Conservation (phyloP, 148 eudicot species). For the Rhododendron henanense region DNA sequence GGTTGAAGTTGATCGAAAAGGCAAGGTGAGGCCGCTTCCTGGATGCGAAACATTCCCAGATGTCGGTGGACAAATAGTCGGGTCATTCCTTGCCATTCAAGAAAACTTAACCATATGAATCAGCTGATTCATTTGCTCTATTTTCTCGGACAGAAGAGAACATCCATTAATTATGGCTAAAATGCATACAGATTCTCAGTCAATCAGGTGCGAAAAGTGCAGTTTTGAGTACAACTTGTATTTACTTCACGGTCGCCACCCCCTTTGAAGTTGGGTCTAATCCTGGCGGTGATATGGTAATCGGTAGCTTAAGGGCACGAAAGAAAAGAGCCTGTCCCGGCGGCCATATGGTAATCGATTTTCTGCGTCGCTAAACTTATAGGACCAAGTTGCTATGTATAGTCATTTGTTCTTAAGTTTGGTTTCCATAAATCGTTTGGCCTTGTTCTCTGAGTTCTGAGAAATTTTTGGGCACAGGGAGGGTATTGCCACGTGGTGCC, state of each 20-base stretch:
- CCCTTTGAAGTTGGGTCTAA: background rate
- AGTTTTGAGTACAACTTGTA: background rate
- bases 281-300: background rate
- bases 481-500: no score
- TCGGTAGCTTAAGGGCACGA: background rate
- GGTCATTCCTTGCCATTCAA: slow-evolving; percentile 81
- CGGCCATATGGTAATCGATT: background rate
- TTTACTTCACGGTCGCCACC: background rate
- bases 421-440: background rate
- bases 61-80: slow-evolving; percentile 78
- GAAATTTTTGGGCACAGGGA: background rate
- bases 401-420: background rate
- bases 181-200: background rate
- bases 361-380: background rate
- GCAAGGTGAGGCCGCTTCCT: slow-evolving; percentile 65
- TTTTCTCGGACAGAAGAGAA: background rate
- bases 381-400: background rate
- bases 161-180: background rate
- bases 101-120: slow-evolving; percentile 69
- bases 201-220: background rate
- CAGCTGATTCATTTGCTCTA: background rate
- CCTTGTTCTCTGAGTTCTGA: background rate
- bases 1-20: slow-evolving; percentile 76
- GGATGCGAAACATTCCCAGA: slow-evolving; percentile 80
- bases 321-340: background rate